These are phyloP conservation scores for Chlorella sp. DNA, from an alignment of 139 green algal species.

Conservation along the genomic window DNA sequence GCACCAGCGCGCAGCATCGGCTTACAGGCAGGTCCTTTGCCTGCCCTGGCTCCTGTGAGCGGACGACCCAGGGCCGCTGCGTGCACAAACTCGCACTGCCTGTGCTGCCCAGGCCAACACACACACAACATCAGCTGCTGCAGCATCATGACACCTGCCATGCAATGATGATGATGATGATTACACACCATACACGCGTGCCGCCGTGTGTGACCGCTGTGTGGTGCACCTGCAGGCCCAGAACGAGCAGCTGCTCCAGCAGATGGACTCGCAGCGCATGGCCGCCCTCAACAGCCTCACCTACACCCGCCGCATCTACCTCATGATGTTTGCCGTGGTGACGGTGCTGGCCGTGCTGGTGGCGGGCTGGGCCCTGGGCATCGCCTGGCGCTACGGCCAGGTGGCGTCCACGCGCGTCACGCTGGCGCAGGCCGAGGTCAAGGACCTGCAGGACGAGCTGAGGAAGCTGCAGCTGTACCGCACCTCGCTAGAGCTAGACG, in stretches of 20 bases:
- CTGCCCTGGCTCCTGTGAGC: too few species aligned
- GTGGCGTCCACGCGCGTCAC: neutral
- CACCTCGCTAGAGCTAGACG: neutral
- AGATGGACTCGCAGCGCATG: neutral
- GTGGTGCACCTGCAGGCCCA: neutral
- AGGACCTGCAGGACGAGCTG: neutral
- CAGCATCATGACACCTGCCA: neutral
- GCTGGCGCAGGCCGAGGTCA: neutral
- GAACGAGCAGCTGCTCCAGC: neutral
- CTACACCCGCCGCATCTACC: neutral
- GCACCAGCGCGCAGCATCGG: too few species aligned
- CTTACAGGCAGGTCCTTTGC: too few species aligned
- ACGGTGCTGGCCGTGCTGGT: neutral
- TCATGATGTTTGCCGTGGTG: neutral
- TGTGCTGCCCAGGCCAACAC: neutral
- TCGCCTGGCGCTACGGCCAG: neutral
- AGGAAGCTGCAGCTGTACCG: neutral
- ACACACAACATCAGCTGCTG: neutral
- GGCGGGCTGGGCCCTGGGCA: neutral
- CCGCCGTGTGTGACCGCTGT: neutral
- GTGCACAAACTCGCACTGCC: neutral
- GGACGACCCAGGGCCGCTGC: too few species aligned
- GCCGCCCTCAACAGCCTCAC: neutral
- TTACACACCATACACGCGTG: neutral
- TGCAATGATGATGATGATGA: too few species aligned